Conservation (phyloP, 257 asterid species). For the Solanum bulbocastanum region DNA sequence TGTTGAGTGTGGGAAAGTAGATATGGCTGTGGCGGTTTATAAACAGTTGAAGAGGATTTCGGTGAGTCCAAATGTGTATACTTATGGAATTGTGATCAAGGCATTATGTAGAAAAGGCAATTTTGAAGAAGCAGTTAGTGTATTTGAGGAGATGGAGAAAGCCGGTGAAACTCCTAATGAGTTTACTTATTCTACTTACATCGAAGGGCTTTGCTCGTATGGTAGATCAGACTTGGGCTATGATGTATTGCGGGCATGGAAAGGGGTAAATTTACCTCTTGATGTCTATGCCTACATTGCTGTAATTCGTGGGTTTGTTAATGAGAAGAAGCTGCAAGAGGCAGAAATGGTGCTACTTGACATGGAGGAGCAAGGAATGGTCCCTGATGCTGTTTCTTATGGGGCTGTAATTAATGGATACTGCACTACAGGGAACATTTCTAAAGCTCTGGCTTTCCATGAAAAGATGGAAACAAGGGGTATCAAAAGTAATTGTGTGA, state of each 20-base stretch:
- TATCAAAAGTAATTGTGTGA: slow-evolving; percentile 42
- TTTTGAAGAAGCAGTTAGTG: slow-evolving; percentile 39
- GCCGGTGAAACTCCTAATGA: slow-evolving; percentile 49
- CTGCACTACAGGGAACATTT: slow-evolving; percentile 44
- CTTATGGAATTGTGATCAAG: slow-evolving; percentile 63
- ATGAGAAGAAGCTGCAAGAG: slow-evolving; percentile 38
- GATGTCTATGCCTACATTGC: slow-evolving; percentile 33
- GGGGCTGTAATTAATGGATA: slow-evolving; percentile 47
- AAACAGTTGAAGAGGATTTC: slow-evolving; percentile 44
- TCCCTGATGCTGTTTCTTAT: slow-evolving; percentile 32
- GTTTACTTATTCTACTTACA: slow-evolving; percentile 30
- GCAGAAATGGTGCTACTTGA: slow-evolving; percentile 44
- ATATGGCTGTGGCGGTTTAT: slow-evolving; percentile 37
- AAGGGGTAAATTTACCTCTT: slow-evolving; percentile 14
- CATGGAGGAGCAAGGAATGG: slow-evolving; percentile 46
- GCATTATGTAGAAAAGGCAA: slow-evolving; percentile 44
- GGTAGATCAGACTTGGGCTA: slow-evolving; percentile 37
- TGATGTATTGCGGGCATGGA: slow-evolving; percentile 22
- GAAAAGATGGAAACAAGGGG: slow-evolving; percentile 52
- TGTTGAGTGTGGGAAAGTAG: slow-evolving; percentile 42
- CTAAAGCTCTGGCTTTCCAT: slow-evolving; percentile 39
- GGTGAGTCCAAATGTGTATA: slow-evolving; percentile 54
- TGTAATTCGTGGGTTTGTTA: slow-evolving; percentile 55
- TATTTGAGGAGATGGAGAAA: slow-evolving; percentile 53
- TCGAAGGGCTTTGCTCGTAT: slow-evolving; percentile 52